These are phyloP conservation scores for Moricandia moricandioides DNA, from an alignment of 345 rosid genomes.

Conservation along the genomic window DNA sequence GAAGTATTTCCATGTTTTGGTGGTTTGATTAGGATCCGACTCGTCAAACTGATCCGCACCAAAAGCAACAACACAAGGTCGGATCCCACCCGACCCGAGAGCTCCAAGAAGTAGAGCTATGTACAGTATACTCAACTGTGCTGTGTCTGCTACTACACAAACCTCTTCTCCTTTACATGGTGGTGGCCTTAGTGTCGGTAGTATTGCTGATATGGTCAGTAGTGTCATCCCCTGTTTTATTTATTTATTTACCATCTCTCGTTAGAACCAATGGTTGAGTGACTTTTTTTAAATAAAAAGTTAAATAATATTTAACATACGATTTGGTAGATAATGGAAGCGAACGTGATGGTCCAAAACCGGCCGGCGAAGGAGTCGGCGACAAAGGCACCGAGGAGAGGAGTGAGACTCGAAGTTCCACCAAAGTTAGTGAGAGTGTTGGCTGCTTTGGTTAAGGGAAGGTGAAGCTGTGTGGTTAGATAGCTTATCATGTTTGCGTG, in stretches of 20 bases:
- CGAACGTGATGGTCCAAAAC: constrained; percentile 71
- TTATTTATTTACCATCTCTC: neutral
- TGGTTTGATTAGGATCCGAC: constrained; percentile 57
- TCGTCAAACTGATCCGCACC: constrained; percentile 88
- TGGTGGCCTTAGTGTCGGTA: constrained; percentile 71
- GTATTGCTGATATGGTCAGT: constrained; percentile 67
- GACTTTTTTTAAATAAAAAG: neutral
- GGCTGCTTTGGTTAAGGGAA: constrained; percentile 91
- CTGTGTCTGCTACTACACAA: constrained; percentile 62
- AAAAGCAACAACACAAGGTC: constrained; percentile 84
- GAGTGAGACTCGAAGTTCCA: constrained; percentile 79
- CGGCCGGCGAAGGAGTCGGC: constrained; percentile 86
- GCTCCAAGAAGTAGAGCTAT: constrained; percentile 66
- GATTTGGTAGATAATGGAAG: constrained; percentile 72
- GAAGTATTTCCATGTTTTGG: constrained; percentile 73
- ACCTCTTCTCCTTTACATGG: constrained; percentile 55
- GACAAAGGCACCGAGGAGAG: constrained; percentile 81
- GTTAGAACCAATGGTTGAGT: neutral
- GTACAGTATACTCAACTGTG: constrained; percentile 64
- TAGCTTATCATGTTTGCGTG: constrained; percentile 81
- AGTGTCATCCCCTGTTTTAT: constrained; percentile 65
- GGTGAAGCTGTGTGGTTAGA: constrained; percentile 72
- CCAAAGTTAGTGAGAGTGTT: constrained; percentile 88
- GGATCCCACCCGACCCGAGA: constrained; percentile 81
- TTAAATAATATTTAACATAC: constrained; percentile 16